These are phyloP conservation scores for Globisporangium nunn DNA, from an alignment of 352 stramenopile genomes.

Conservation along the genomic window DNA sequence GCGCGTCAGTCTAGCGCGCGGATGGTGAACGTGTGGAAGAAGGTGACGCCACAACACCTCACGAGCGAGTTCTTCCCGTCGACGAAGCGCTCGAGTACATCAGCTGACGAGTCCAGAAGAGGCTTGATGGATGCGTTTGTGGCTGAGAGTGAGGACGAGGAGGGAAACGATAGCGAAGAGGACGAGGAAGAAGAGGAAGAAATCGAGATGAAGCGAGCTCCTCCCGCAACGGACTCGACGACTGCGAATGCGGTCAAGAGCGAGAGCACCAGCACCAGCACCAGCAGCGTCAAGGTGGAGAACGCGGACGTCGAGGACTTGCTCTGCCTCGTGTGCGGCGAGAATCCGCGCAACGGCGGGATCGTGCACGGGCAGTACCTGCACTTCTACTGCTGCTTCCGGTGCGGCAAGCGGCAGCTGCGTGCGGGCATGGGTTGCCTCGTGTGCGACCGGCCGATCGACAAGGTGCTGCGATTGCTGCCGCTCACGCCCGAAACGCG, in stretches of 20 bases:
- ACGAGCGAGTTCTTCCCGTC: slow-evolving; percentile 43
- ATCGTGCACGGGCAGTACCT: slow-evolving; percentile 76
- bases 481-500: slow-evolving; percentile 52
- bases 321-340: slow-evolving; percentile 58
- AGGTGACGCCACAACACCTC: slow-evolving; percentile 31
- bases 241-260: background rate
- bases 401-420: slow-evolving; percentile 62
- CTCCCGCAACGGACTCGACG: background rate
- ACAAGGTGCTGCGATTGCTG: slow-evolving; percentile 63
- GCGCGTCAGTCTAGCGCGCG: slow-evolving; percentile 20
- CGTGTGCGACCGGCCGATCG: slow-evolving; percentile 76
- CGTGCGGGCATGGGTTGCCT: slow-evolving; percentile 44
- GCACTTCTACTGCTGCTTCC: slow-evolving; percentile 78
- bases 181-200: slow-evolving; percentile 32
- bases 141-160: slow-evolving; percentile 45
- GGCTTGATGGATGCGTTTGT: slow-evolving; percentile 57
- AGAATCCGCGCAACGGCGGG: slow-evolving; percentile 50
- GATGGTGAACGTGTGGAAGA: slow-evolving; percentile 70
- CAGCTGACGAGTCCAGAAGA: slow-evolving; percentile 19
- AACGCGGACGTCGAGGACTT: slow-evolving; percentile 37
- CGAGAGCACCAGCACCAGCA: background rate
- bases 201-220: background rate
- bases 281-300: background rate
- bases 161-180: slow-evolving; percentile 30
- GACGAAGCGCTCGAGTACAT: background rate